These are phyloP conservation scores for Neofusicoccum sp. DNA, from an alignment of 2,329 filamentous ascomycete genomes.

Conservation along the genomic window DNA sequence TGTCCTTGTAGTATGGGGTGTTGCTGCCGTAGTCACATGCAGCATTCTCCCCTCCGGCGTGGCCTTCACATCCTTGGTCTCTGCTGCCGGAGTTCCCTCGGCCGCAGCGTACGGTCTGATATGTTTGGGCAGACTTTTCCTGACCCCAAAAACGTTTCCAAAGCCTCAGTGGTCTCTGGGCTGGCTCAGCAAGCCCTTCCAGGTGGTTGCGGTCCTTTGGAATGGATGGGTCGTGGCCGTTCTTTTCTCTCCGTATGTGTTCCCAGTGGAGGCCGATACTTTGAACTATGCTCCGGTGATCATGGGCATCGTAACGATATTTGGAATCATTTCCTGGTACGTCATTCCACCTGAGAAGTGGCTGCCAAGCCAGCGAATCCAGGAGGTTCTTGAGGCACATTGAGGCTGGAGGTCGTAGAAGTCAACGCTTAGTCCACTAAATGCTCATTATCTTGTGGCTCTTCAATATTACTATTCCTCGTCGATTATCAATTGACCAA, in stretches of 20 bases:
- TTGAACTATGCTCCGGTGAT: constrained; percentile 42
- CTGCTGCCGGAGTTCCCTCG: constrained; percentile 40
- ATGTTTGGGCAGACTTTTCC: constrained; percentile 34
- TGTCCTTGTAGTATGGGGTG: constrained; percentile 57
- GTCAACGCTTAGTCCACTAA: too few relatives aligned
- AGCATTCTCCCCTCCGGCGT: constrained; percentile 56
- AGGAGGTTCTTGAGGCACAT: constrained; percentile 16
- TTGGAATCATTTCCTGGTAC: constrained; percentile 36
- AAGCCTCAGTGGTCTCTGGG: constrained; percentile 38
- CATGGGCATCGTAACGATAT: constrained; percentile 39
- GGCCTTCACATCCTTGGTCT: constrained; percentile 39
- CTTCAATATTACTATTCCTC: too few relatives aligned
- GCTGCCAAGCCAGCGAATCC: constrained; percentile 27
- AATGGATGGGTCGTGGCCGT: constrained; percentile 39
- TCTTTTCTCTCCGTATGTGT: constrained; percentile 39
- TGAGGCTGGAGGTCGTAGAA: too few relatives aligned
- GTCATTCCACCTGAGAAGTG: constrained; percentile 38
- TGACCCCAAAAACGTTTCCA: constrained; percentile 38
- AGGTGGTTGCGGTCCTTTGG: constrained; percentile 38
- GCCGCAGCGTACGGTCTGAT: constrained; percentile 39
- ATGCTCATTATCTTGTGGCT: too few relatives aligned
- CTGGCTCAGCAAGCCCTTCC: constrained; percentile 35
- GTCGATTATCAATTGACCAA: too few relatives aligned
- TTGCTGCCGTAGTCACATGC: constrained; percentile 56
- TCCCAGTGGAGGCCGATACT: constrained; percentile 32